A percentile compares a stretch with the other conserved stretches of the same genome.
Evolutionary conservation across 169 alveolate genomes (phyloP).

Genomic region (Eimeria nieschulzi): DNA sequence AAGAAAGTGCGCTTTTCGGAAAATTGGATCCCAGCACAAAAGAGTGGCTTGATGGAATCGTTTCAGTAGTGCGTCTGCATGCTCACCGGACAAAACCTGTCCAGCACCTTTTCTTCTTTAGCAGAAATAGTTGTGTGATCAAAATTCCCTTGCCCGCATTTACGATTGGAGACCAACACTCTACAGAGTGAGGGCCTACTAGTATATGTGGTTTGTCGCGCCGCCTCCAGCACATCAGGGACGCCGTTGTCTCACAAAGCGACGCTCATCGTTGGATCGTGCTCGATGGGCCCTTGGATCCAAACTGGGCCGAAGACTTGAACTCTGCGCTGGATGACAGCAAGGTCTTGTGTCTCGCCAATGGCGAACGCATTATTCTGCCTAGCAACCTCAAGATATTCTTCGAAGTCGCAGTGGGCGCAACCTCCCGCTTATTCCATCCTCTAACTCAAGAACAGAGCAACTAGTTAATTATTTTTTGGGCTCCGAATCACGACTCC

Average conservation of each 20-base stretch:
- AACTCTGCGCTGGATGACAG: constrained; percentile 96
- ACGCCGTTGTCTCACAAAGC: constrained; percentile 49
- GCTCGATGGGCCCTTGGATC: constrained; percentile 97
- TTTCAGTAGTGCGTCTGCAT: constrained; percentile 88
- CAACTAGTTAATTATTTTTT: no score
- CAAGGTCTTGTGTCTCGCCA: constrained; percentile 91
- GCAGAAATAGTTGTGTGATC: no score
- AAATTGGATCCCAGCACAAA: constrained; percentile 94
- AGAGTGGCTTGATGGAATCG: constrained; percentile 94
- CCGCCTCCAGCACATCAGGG: constrained; percentile 55
- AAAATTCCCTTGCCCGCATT: no score
- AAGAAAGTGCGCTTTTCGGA: constrained; percentile 91
- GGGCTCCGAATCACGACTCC: neutral
- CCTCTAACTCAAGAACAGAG: constrained; percentile 72
- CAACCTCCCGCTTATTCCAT: constrained; percentile 36
- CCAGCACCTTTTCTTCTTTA: no score
- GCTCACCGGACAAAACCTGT: neutral
- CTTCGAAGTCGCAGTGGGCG: constrained; percentile 88
- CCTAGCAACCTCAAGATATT: constrained; percentile 91
- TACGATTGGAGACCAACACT: no score
- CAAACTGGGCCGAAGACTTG: constrained; percentile 96
- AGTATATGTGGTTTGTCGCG: no score
- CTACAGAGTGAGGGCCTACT: no score
- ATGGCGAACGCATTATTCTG: constrained; percentile 93
- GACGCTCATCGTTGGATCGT: constrained; percentile 92